Evolutionary conservation across 805 yeast species (phyloP).

Genomic region (Naumovozyma castellii): DNA sequence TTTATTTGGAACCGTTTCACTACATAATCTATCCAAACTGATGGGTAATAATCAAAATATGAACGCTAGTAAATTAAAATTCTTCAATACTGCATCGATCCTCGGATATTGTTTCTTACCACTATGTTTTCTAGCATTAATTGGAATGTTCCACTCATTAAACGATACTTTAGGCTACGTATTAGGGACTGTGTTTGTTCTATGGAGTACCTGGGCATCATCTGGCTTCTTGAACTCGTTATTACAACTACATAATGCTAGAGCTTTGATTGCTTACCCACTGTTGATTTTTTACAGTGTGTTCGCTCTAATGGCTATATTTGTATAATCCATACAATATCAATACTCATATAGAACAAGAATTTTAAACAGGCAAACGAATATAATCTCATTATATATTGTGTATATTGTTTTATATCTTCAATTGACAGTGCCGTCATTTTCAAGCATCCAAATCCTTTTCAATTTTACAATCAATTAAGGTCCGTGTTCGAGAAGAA

Average conservation of each 20-base stretch:
- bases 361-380: not conserved
- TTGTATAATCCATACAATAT: constrained; percentile 38
- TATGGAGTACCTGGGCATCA: constrained; percentile 90
- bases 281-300: constrained; percentile 83
- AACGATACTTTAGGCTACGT: constrained; percentile 70
- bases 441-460: no score
- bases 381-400: not conserved
- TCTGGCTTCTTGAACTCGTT: constrained; percentile 88
- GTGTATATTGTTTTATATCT: not conserved
- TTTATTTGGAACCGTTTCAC: constrained; percentile 74
- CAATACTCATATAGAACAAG: not conserved
- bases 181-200: constrained; percentile 54
- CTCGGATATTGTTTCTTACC: constrained; percentile 92
- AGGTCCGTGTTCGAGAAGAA: no score
- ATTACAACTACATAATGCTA: constrained; percentile 70
- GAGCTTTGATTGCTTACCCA: constrained; percentile 90
- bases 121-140: constrained; percentile 46
- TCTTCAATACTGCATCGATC: constrained; percentile 74
- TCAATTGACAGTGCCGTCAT: no score
- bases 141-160: constrained; percentile 66
- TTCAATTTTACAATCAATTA: no score
- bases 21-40: constrained; percentile 74
- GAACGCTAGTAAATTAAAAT: constrained; percentile 31
- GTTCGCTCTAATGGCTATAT: constrained; percentile 92
- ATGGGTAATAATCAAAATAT: constrained; percentile 55